A percentile compares a stretch with the other conserved stretches of the same genome.
phyloP scores from a whole-genome alignment of 306 rosid species.

The Cajanus cajan region DNA sequence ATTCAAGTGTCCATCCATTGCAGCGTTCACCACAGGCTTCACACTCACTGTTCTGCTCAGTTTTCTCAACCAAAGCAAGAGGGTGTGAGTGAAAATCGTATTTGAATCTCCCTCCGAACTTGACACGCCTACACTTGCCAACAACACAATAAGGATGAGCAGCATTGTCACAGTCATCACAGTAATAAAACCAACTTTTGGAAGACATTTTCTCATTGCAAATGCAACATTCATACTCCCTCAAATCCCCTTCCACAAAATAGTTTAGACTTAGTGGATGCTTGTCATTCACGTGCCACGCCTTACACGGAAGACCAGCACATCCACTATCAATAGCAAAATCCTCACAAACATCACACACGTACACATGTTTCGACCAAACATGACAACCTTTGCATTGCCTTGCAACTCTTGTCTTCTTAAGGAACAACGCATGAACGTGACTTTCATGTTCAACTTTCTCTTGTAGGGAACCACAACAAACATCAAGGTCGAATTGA shows the following conservation, averaged over 20 bases:
- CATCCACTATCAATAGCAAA: conserved; percentile 29
- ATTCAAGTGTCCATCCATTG: conserved; percentile 6
- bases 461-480: conserved; percentile 1
- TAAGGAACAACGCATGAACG: neutral
- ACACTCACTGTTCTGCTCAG: neutral
- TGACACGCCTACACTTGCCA: neutral
- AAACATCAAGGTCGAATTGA: conserved; percentile 8
- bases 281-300: conserved; percentile 21
- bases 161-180: conserved; percentile 15
- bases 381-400: conserved; percentile 1
- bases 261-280: conserved; percentile 16
- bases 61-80: neutral
- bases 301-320: conserved; percentile 13
- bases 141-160: neutral
- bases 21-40: neutral
- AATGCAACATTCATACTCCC: conserved; percentile 4
- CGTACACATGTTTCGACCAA: neutral
- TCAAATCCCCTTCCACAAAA: neutral
- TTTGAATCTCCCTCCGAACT: conserved; percentile 2
- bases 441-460: neutral
- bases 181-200: conserved; percentile 17
- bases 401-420: neutral
- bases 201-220: conserved; percentile 7
- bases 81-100: neutral
- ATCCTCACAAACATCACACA: conserved; percentile 28